Conservation (phyloP, 305 asterid species). For the Fraxinus sp. region DNA sequence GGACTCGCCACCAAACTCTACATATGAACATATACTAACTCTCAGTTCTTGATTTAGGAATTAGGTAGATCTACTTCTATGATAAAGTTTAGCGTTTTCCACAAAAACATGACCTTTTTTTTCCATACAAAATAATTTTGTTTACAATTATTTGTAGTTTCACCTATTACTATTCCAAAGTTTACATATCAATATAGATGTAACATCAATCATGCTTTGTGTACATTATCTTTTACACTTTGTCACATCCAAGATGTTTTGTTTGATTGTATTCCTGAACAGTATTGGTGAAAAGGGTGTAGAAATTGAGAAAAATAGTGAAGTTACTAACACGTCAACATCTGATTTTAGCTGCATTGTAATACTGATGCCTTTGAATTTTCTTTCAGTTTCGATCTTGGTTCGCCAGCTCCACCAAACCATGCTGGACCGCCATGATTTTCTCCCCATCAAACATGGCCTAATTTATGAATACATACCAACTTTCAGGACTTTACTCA, state of each 20-base stretch:
- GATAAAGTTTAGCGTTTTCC: background rate
- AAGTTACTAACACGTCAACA: too few species aligned
- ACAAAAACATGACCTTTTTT: background rate
- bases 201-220: background rate
- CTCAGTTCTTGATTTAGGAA: slow-evolving; percentile 15
- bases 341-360: too few species aligned
- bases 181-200: background rate
- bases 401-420: background rate
- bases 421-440: background rate
- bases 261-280: too few species aligned
- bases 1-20: background rate
- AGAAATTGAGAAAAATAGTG: too few species aligned
- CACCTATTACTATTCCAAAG: background rate
- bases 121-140: background rate
- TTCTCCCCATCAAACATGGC: background rate
- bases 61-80: background rate
- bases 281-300: too few species aligned
- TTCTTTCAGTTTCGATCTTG: too few species aligned
- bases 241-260: too few species aligned
- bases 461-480: too few species aligned
- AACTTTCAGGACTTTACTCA: too few species aligned
- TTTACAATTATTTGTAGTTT: background rate
- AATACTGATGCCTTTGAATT: too few species aligned
- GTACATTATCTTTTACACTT: too few species aligned
- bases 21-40: too few species aligned